Conservation (phyloP, 352 stramenopile species). For the Albugo candida region DNA sequence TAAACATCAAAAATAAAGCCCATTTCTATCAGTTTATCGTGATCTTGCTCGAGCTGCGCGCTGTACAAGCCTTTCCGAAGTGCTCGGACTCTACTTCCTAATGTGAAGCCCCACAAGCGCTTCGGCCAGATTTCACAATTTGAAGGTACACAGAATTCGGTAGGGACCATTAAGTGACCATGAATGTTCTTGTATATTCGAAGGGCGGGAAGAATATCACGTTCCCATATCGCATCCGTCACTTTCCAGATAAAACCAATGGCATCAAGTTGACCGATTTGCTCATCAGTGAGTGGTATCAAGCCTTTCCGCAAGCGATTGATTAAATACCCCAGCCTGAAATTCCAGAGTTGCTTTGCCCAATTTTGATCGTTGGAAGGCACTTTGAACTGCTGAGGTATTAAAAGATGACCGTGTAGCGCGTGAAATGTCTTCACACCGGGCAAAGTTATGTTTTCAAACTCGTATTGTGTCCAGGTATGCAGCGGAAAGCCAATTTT, state of each 20-base stretch:
- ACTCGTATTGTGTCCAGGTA: conserved; percentile 40
- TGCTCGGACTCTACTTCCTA: conserved; percentile 51
- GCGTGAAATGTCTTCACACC: conserved; percentile 66
- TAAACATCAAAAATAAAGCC: conserved; percentile 44
- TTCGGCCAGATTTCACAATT: conserved; percentile 23
- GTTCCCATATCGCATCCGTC: conserved; percentile 44
- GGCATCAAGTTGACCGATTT: conserved; percentile 61
- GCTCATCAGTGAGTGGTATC: conserved; percentile 21
- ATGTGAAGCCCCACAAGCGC: conserved; percentile 25
- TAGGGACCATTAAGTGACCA: conserved; percentile 32
- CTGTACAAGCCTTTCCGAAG: conserved; percentile 38
- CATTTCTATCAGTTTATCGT: conserved; percentile 22
- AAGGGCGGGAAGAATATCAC: conserved; percentile 44
- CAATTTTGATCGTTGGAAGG: conserved; percentile 38
- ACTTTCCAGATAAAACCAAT: conserved; percentile 86
- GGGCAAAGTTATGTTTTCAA: conserved; percentile 34
- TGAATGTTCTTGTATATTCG: conserved; percentile 31
- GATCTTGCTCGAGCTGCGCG: conserved; percentile 16
- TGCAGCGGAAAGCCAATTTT: conserved; percentile 34
- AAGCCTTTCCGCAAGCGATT: conserved; percentile 71
- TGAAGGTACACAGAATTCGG: conserved; percentile 33
- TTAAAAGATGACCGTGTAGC: conserved; percentile 70
- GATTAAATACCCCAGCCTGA: conserved; percentile 74
- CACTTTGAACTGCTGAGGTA: conserved; percentile 86
- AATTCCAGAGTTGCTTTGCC: conserved; percentile 62